Base-by-base conservation (phyloP, 371 early-diverging fungal species). In the Apophysomyces sp. region DNA sequence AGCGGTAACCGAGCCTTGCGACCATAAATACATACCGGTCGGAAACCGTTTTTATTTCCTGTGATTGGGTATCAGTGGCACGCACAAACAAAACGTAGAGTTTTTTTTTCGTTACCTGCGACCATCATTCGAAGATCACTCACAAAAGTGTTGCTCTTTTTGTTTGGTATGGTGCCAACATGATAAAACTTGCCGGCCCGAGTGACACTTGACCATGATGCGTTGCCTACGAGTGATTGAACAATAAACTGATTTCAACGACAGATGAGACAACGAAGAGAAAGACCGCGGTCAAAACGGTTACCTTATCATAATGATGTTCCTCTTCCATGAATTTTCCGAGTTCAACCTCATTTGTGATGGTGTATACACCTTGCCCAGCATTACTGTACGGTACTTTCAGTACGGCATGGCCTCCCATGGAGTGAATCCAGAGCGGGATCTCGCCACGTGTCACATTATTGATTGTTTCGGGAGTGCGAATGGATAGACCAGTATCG, bases 331-430 rank as follows among this genome's bases (percentile, higher is more conserved):
- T 85, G 62, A 96, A 96, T 7, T 79, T 75, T 16, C 86, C 69
- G 7, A 95, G 81, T 71, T 96, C 95, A 9, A 76, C 61, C 36
- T 85, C 72, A 65, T 89, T 92, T 30, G 95, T 95, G 60, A 96
- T 94, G 9, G 94, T 94, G 78, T 94, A 96, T 0, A 96, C 95
- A 28, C 95, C 96, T 78, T 96, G 95, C 13, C 94, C 94, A 4
- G 96, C 96, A 69, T 96, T 96, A 55, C 92, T 91, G 72, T 96
- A 96, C 7, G 96, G 96, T 3, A 94, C 93, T 66, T 96, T 96
- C 58, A 96, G 78, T 1, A 96, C 96, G 30, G 91, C 95, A 77
- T 94, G 94, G 27, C 93, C 92, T 32, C 94, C 95, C 93, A 96
- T 93, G 52, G 87, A 85, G 63, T 88, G 85, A 11, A 96, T 64